These are phyloP conservation scores for Neurospora sp. DNA, from an alignment of 495 filamentous ascomycete genomes.

Conservation along the genomic window DNA sequence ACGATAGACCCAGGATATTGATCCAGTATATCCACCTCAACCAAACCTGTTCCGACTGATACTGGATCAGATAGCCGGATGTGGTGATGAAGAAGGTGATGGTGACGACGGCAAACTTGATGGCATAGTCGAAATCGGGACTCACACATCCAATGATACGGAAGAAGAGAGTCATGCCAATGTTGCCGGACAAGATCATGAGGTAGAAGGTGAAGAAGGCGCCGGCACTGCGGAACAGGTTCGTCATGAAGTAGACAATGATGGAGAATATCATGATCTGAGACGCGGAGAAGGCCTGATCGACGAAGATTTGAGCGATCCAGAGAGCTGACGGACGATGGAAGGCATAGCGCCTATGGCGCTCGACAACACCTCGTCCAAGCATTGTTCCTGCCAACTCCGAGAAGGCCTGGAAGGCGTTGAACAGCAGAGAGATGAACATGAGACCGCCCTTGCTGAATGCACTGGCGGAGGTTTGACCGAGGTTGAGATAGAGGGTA, in stretches of 20 bases:
- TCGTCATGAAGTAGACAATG: slow-evolving; percentile 75
- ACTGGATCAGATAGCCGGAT: slow-evolving; percentile 72
- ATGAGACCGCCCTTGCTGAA: slow-evolving; percentile 70
- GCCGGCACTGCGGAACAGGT: slow-evolving; percentile 53
- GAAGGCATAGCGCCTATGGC: slow-evolving; percentile 70
- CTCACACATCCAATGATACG: slow-evolving; percentile 67
- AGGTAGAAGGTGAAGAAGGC: slow-evolving; percentile 74
- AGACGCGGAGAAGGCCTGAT: slow-evolving; percentile 56
- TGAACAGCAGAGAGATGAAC: slow-evolving; percentile 68
- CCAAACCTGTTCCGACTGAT: slow-evolving; percentile 59
- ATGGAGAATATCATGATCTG: slow-evolving; percentile 62
- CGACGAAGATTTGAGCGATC: slow-evolving; percentile 72
- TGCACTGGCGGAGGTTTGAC: slow-evolving; percentile 54
- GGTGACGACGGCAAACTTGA: slow-evolving; percentile 65
- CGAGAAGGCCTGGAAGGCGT: slow-evolving; percentile 68
- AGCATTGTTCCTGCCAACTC: slow-evolving; percentile 64
- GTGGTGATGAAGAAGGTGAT: slow-evolving; percentile 74
- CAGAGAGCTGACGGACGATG: slow-evolving; percentile 70
- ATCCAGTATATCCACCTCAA: slow-evolving; percentile 74
- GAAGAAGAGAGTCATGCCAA: slow-evolving; percentile 74
- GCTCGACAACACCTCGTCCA: slow-evolving; percentile 65
- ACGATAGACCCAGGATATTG: slow-evolving; percentile 65
- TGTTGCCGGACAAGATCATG: slow-evolving; percentile 57
- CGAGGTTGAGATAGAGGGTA: slow-evolving; percentile 64
- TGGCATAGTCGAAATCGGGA: slow-evolving; percentile 77